A percentile compares a stretch with the other conserved stretches of the same genome.
Conservation (phyloP, 768 basidiomycete genomes). For the Hericium rajendrae region DNA sequence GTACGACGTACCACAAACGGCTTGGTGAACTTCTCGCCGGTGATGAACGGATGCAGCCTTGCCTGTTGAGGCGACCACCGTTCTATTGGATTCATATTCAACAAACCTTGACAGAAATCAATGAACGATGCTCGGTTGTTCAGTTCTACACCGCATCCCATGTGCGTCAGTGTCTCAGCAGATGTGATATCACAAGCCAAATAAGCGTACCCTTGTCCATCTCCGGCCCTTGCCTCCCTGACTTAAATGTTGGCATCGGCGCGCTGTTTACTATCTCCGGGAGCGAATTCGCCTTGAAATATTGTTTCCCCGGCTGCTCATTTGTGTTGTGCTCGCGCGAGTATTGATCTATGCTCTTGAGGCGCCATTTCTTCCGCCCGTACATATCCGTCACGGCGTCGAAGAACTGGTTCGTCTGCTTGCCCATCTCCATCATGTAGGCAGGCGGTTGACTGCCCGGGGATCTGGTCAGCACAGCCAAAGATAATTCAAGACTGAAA, state of each 20-base stretch:
- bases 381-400: constrained; percentile 65
- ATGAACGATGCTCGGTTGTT: constrained; percentile 92
- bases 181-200: not conserved
- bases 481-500: not conserved
- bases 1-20: constrained; percentile 61
- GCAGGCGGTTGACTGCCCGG: constrained; percentile 68
- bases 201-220: constrained; percentile 72
- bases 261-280: constrained; percentile 96
- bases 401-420: constrained; percentile 92
- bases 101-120: constrained; percentile 91
- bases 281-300: constrained; percentile 89
- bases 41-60: constrained; percentile 92
- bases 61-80: constrained; percentile 98
- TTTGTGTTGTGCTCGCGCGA: constrained; percentile 90
- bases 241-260: constrained; percentile 83
- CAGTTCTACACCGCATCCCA: constrained; percentile 49
- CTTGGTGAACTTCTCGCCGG: constrained; percentile 89
- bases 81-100: constrained; percentile 90
- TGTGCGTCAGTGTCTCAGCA: not conserved
- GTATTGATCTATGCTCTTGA: constrained; percentile 93
- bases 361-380: constrained; percentile 73
- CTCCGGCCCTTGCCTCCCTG: constrained; percentile 58
- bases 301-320: constrained; percentile 98
- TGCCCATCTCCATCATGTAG: constrained; percentile 93
- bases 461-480: not conserved